Conservation (phyloP, 2,329 filamentous ascomycete genomes). For the Sarocladium strictum region DNA sequence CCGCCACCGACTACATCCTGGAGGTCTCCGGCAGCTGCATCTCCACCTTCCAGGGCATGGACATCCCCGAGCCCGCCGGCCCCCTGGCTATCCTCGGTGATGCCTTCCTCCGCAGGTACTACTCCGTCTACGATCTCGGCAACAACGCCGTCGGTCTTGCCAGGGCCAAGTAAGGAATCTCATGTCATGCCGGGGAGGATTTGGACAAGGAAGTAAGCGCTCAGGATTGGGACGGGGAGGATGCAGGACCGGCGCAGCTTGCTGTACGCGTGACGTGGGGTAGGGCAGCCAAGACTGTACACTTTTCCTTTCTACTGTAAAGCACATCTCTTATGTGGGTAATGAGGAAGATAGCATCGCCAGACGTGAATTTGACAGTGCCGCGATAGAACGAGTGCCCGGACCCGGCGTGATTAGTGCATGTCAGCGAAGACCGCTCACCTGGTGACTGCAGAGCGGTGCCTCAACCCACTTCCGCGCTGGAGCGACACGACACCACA, state of each 20-base stretch:
- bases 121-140: conserved; percentile 94
- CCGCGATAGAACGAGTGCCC: neutral
- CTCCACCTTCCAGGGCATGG: conserved; percentile 96
- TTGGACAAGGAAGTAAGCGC: no score
- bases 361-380: conserved; percentile 1
- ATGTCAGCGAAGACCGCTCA: no score
- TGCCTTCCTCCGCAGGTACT: conserved; percentile 77
- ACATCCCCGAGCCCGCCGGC: conserved; percentile 78
- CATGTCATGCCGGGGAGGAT: neutral
- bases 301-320: conserved; percentile 8
- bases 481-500: no score
- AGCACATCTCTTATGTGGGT: conserved; percentile 4
- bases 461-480: no score
- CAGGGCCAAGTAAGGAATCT: conserved; percentile 58
- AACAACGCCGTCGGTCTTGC: conserved; percentile 85
- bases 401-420: no score
- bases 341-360: conserved; percentile 6
- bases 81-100: conserved; percentile 94
- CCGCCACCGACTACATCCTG: conserved; percentile 87
- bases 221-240: no score
- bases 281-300: conserved; percentile 5
- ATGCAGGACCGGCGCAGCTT: no score
- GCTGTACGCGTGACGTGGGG: neutral
- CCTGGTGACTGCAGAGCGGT: no score
- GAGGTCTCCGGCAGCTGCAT: conserved; percentile 95